Percentiles rank a stretch among this genome's conserved stretches.
Conservation (phyloP, 345 rosid species). For the Physaria fendleri region DNA sequence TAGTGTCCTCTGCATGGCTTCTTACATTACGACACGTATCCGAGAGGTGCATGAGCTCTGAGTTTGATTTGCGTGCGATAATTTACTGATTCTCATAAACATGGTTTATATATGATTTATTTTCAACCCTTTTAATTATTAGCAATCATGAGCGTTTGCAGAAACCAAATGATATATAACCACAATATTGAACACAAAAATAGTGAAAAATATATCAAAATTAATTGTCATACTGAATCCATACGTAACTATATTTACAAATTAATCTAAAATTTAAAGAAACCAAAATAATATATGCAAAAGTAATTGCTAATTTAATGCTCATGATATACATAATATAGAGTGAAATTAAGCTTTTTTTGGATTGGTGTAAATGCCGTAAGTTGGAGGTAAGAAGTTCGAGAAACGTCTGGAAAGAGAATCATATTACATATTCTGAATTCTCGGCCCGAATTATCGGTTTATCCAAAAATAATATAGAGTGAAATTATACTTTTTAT, state of each 20-base stretch:
- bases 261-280: too few relatives aligned
- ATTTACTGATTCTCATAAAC: not conserved
- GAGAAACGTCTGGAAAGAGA: too few relatives aligned
- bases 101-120: not conserved
- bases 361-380: too few relatives aligned
- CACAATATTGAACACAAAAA: not conserved
- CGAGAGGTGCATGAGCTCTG: not conserved
- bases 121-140: not conserved
- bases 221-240: not conserved
- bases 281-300: not conserved
- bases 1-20: too few relatives aligned
- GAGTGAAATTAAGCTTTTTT: not conserved
- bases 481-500: not conserved
- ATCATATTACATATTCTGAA: too few relatives aligned
- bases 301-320: not conserved
- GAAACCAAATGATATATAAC: not conserved
- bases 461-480: not conserved
- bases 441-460: too few relatives aligned
- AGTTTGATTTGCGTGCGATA: not conserved
- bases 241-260: not conserved
- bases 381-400: too few relatives aligned
- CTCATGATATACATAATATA: not conserved
- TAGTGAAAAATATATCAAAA: too few relatives aligned
- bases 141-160: not conserved
- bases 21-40: constrained; percentile 6